phyloP scores from a whole-genome alignment of 1,139 yeast species.

The Magnusiomyces suaveolens region DNA sequence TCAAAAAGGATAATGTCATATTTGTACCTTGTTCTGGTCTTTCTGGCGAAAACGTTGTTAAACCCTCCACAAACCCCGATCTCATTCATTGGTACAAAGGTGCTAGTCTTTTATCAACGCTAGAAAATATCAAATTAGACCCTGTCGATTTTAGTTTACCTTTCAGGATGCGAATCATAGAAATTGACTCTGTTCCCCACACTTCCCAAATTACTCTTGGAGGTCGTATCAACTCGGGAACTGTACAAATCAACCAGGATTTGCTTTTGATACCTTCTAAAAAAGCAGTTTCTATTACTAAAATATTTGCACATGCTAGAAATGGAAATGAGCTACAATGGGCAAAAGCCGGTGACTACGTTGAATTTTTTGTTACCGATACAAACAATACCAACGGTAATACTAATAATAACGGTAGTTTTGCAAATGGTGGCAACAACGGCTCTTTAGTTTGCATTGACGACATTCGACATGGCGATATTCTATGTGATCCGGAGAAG shows the following conservation, averaged over 20 bases:
- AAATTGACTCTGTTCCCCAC: slow-evolving; percentile 24
- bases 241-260: slow-evolving; percentile 67
- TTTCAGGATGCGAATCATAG: slow-evolving; percentile 37
- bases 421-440: no score
- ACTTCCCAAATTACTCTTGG: slow-evolving; percentile 38
- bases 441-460: slow-evolving; percentile 34
- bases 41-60: slow-evolving; percentile 68
- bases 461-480: slow-evolving; percentile 63
- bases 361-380: slow-evolving; percentile 45
- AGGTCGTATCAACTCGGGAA: slow-evolving; percentile 72
- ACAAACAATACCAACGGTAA: slow-evolving; percentile 30
- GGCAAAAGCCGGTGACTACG: slow-evolving; percentile 66
- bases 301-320: slow-evolving; percentile 28
- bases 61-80: neutral
- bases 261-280: slow-evolving; percentile 48
- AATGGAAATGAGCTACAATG: slow-evolving; percentile 24
- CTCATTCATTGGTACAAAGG: slow-evolving; percentile 50
- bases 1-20: slow-evolving; percentile 38
- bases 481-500: slow-evolving; percentile 46
- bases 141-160: slow-evolving; percentile 27
- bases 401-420: no score
- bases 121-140: slow-evolving; percentile 29
- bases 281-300: slow-evolving; percentile 38
- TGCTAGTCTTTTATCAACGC: slow-evolving; percentile 49
- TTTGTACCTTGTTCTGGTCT: slow-evolving; percentile 86